A percentile compares a stretch with the other conserved stretches of the same genome.
Evolutionary conservation across 805 yeast species (phyloP).

Genomic region (Candida coleopterorum): DNA sequence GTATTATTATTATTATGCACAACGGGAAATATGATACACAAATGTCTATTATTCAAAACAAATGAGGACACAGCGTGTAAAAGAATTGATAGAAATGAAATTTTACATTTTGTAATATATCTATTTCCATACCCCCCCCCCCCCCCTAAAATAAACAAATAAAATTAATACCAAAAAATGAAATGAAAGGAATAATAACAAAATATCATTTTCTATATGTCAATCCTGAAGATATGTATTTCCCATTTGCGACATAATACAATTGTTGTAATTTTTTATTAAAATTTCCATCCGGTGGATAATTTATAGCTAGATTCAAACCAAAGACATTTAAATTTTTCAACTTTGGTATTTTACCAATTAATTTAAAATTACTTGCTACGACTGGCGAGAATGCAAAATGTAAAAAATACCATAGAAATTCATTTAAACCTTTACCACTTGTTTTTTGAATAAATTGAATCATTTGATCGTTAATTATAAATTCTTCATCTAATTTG

Average conservation of each 20-base stretch:
- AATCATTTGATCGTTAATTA: constrained; percentile 6
- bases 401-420: constrained; percentile 5
- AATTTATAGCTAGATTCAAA: constrained; percentile 2
- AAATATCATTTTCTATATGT: constrained; percentile 1
- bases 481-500: constrained; percentile 5
- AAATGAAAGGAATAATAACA: too few species aligned
- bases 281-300: constrained; percentile 1
- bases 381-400: constrained; percentile 6
- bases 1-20: too few species aligned
- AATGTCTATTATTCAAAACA: too few species aligned
- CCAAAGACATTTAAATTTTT: constrained; percentile 7
- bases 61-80: too few species aligned
- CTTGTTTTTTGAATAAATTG: constrained; percentile 3
- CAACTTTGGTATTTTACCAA: constrained; percentile 5
- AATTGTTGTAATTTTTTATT: constrained; percentile 4
- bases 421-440: constrained; percentile 5
- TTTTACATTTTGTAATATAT: too few species aligned
- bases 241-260: constrained; percentile 5
- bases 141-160: too few species aligned
- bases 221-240: constrained; percentile 4
- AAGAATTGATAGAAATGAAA: too few species aligned
- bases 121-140: not conserved
- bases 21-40: too few species aligned
- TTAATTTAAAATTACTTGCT: constrained; percentile 6
- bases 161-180: too few species aligned